These are phyloP conservation scores for Didymella sp. DNA, from an alignment of 2,329 filamentous ascomycete species.

Conservation along the genomic window DNA sequence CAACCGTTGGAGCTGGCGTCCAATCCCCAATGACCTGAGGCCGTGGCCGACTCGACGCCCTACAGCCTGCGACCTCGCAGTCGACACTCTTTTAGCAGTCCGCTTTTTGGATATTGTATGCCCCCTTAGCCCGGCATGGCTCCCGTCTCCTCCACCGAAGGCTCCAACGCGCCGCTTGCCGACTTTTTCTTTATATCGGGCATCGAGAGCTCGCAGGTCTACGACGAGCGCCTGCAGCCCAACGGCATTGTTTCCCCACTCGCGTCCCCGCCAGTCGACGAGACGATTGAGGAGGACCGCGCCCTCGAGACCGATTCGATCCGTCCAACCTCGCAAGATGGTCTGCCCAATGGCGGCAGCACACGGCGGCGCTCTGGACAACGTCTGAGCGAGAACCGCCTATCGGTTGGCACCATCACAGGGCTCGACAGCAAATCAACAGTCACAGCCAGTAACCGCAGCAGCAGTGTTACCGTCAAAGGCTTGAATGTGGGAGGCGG, in stretches of 20 bases:
- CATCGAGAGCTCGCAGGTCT: constrained; percentile 60
- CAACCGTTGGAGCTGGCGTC: constrained; percentile 40
- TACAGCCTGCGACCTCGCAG: constrained; percentile 31
- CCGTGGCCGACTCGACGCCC: constrained; percentile 34
- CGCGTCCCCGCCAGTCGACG: constrained; percentile 52
- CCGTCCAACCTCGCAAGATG: constrained; percentile 54
- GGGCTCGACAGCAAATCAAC: constrained; percentile 55
- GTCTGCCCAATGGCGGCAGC: constrained; percentile 50
- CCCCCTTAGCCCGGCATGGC: constrained; percentile 42
- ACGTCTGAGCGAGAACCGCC: constrained; percentile 56
- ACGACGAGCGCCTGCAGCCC: constrained; percentile 53
- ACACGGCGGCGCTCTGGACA: constrained; percentile 44
- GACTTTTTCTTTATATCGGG: constrained; percentile 72
- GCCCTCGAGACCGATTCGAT: constrained; percentile 61
- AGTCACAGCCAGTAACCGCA: constrained; percentile 64
- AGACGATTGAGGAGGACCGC: constrained; percentile 67
- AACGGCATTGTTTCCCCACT: constrained; percentile 41
- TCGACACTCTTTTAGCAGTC: constrained; percentile 31
- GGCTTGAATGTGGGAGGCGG: constrained; percentile 51
- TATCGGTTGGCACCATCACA: constrained; percentile 60
- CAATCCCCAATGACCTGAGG: constrained; percentile 48
- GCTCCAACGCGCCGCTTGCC: constrained; percentile 63
- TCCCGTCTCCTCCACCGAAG: constrained; percentile 51
- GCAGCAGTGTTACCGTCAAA: constrained; percentile 70
- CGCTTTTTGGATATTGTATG: constrained; percentile 43